A percentile compares a stretch with the other conserved stretches of the same genome.
These are phyloP conservation scores for Trametes villosa DNA, from an alignment of 768 basidiomycete species.

Conservation along the genomic window DNA sequence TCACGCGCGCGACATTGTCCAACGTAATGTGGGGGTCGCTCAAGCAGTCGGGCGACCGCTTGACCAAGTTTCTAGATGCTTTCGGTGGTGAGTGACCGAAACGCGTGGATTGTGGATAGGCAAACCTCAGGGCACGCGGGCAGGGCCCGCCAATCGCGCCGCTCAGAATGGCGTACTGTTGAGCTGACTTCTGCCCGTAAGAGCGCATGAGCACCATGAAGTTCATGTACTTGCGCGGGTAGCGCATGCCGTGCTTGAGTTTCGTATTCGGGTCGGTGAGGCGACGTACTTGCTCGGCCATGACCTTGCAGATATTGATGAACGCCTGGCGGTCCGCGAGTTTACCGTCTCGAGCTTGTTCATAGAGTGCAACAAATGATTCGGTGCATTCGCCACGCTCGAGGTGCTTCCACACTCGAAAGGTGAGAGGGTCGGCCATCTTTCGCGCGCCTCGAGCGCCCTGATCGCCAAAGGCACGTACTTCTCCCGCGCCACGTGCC, in stretches of 20 bases:
- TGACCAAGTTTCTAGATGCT: slow-evolving; percentile 29
- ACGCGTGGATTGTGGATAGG: no score
- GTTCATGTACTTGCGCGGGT: slow-evolving; percentile 21
- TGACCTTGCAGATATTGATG: slow-evolving; percentile 20
- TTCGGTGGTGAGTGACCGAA: no score
- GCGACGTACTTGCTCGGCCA: slow-evolving; percentile 16
- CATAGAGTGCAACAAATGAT: slow-evolving; percentile 25
- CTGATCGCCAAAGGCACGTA: neutral
- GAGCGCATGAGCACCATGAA: slow-evolving; percentile 27
- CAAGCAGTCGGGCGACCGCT: slow-evolving; percentile 30
- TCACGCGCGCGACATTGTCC: slow-evolving; percentile 35
- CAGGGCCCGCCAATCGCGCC: no score
- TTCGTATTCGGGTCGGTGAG: neutral
- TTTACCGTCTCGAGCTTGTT: slow-evolving; percentile 18
- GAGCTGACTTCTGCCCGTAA: slow-evolving; percentile 22
- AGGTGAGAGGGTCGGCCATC: slow-evolving; percentile 24
- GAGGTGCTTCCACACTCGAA: slow-evolving; percentile 12
- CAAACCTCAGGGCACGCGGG: no score
- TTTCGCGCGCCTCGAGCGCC: slow-evolving; percentile 11
- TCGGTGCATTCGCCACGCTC: slow-evolving; percentile 15
- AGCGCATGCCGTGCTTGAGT: slow-evolving; percentile 26
- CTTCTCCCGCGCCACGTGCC: slow-evolving; percentile 2
- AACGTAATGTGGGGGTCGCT: slow-evolving; percentile 32
- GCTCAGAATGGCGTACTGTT: slow-evolving; percentile 27
- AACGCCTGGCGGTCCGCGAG: slow-evolving; percentile 23